Conservation (phyloP, 73 alveolate species). For the Paramecium octaurelia region DNA sequence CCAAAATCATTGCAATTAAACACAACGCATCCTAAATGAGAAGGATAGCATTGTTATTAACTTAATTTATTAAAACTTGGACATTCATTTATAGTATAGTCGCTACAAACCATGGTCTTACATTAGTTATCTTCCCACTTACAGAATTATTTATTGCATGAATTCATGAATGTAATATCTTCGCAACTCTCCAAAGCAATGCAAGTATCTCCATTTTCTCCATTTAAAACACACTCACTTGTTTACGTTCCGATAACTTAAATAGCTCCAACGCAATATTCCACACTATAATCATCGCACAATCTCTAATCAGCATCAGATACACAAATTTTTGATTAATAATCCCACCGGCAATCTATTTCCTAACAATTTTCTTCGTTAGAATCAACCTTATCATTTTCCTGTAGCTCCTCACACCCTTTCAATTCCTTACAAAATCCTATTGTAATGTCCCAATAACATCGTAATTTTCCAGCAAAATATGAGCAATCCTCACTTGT, state of each 20-base stretch:
- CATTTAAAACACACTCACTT: neutral
- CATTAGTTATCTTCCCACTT: neutral
- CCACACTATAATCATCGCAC: neutral
- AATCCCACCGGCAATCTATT: neutral
- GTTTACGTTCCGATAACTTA: neutral
- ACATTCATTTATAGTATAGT: neutral
- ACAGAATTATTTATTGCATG: neutral
- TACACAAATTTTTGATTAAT: neutral
- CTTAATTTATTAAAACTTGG: neutral
- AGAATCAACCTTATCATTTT: neutral
- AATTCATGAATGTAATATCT: neutral
- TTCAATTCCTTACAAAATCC: neutral
- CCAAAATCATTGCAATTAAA: neutral
- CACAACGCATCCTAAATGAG: neutral
- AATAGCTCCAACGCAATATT: neutral
- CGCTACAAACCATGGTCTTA: neutral
- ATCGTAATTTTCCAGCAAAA: constrained; percentile 12
- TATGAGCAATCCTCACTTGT: neutral
- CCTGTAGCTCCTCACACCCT: neutral
- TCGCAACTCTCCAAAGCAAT: neutral
- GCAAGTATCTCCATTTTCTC: neutral
- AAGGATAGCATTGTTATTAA: neutral
- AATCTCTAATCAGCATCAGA: neutral
- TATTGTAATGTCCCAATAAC: neutral
- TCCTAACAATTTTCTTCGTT: neutral